These are phyloP conservation scores for Pulveroboletus sp. DNA, from an alignment of 768 basidiomycete species.

Conservation along the genomic window DNA sequence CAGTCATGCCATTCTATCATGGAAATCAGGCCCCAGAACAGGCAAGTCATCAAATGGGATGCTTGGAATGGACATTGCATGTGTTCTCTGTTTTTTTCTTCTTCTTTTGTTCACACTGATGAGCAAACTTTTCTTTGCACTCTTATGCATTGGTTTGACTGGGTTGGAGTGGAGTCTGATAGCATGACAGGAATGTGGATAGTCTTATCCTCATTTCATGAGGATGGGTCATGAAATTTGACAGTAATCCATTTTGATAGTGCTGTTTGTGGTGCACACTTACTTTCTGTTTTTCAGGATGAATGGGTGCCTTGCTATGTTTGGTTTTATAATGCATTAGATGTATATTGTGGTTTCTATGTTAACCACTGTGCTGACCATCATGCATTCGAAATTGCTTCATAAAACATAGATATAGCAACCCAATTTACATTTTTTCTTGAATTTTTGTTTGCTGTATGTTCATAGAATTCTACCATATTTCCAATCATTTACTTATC, in stretches of 20 bases:
- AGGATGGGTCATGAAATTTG: background rate
- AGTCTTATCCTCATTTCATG: background rate
- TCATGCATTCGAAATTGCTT: background rate
- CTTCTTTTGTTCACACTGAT: background rate
- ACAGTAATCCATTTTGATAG: background rate
- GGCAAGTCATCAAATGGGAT: background rate
- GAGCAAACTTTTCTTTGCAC: background rate
- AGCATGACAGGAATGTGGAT: background rate
- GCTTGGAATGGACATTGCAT: background rate
- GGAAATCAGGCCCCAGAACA: background rate
- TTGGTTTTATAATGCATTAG: background rate
- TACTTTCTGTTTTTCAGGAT: background rate
- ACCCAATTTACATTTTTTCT: too few relatives aligned
- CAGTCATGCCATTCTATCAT: background rate
- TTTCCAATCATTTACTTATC: too few relatives aligned
- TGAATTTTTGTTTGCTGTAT: too few relatives aligned
- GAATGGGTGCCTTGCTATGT: background rate
- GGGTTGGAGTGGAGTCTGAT: background rate
- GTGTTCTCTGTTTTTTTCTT: background rate
- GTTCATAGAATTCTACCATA: too few relatives aligned
- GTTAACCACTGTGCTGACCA: background rate
- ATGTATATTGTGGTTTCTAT: background rate
- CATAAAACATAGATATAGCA: too few relatives aligned
- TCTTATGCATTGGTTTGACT: background rate
- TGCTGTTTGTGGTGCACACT: background rate